phyloP scores from a whole-genome alignment of 2,329 filamentous ascomycete genomes.

The Neofusicoccum cordaticola region DNA sequence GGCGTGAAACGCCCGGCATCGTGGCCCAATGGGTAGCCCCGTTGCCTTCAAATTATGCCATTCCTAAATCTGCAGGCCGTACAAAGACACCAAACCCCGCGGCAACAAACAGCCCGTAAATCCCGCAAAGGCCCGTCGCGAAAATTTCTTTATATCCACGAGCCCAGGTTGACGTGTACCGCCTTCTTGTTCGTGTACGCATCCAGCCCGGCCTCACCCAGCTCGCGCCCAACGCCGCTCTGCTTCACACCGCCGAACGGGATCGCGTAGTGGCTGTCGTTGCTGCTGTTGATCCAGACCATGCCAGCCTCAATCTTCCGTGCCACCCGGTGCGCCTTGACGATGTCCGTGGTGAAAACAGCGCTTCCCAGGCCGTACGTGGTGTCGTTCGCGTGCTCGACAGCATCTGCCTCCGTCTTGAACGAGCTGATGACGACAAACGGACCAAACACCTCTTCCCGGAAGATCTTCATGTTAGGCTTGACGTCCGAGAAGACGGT shows the following conservation, averaged over 20 bases:
- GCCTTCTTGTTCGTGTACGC: constrained; percentile 62
- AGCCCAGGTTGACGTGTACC: constrained; percentile 49
- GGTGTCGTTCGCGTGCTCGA: constrained; percentile 47
- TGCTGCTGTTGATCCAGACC: constrained; percentile 52
- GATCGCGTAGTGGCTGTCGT: constrained; percentile 35
- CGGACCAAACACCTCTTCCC: constrained; percentile 61
- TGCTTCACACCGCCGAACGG: constrained; percentile 64
- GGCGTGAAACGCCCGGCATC: background rate
- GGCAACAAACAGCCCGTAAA: background rate
- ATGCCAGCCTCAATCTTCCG: constrained; percentile 48
- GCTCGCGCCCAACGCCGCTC: constrained; percentile 59
- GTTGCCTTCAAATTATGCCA: background rate
- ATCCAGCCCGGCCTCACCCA: constrained; percentile 59
- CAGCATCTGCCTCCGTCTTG: constrained; percentile 54
- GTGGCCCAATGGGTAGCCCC: background rate
- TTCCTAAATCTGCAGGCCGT: background rate
- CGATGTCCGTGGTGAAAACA: constrained; percentile 51
- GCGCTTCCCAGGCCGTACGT: constrained; percentile 53
- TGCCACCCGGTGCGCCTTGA: constrained; percentile 46
- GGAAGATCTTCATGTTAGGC: constrained; percentile 54
- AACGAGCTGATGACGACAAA: constrained; percentile 63
- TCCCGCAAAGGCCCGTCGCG: background rate
- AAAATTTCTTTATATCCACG: constrained; percentile 33
- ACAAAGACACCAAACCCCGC: background rate
- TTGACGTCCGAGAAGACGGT: constrained; percentile 59